Evolutionary conservation across 2,329 filamentous ascomycete genomes (phyloP).

Genomic region (Alternaria panax): DNA sequence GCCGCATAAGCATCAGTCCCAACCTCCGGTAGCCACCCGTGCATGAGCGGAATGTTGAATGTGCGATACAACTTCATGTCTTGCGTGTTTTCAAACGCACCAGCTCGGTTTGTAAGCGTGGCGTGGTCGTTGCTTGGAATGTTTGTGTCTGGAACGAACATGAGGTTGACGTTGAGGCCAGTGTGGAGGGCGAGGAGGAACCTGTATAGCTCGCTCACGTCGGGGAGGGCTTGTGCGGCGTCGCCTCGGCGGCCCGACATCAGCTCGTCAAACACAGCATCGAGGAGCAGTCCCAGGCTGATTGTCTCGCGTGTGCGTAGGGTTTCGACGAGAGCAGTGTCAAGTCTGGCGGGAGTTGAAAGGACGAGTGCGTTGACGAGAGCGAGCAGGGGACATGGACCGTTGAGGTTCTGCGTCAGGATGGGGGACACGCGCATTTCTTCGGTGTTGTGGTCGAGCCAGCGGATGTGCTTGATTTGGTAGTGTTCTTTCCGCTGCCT

Average conservation of each 20-base stretch:
- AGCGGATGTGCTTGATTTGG: constrained; percentile 88
- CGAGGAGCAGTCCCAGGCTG: constrained; percentile 81
- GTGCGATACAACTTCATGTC: constrained; percentile 93
- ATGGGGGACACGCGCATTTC: constrained; percentile 83
- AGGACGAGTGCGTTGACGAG: constrained; percentile 91
- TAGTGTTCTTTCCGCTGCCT: constrained; percentile 76
- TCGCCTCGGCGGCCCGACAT: constrained; percentile 77
- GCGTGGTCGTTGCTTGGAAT: constrained; percentile 43
- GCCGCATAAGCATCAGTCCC: constrained; percentile 71
- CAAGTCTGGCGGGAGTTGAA: constrained; percentile 71
- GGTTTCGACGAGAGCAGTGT: constrained; percentile 79
- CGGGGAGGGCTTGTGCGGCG: constrained; percentile 73
- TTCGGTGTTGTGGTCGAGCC: constrained; percentile 71
- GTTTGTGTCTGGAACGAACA: constrained; percentile 70
- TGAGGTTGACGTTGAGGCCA: constrained; percentile 97
- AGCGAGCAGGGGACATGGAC: constrained; percentile 90
- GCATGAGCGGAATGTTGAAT: constrained; percentile 86
- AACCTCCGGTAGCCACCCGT: constrained; percentile 87
- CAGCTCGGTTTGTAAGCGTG: constrained; percentile 55
- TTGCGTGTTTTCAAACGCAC: constrained; percentile 83
- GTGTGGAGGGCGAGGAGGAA: constrained; percentile 91
- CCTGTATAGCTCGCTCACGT: constrained; percentile 84
- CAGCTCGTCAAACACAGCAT: constrained; percentile 91
- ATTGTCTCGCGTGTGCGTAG: constrained; percentile 84
- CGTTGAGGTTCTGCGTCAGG: constrained; percentile 90